These are phyloP conservation scores for Stentor roeselii DNA, from an alignment of 73 alveolate species.

Conservation along the genomic window DNA sequence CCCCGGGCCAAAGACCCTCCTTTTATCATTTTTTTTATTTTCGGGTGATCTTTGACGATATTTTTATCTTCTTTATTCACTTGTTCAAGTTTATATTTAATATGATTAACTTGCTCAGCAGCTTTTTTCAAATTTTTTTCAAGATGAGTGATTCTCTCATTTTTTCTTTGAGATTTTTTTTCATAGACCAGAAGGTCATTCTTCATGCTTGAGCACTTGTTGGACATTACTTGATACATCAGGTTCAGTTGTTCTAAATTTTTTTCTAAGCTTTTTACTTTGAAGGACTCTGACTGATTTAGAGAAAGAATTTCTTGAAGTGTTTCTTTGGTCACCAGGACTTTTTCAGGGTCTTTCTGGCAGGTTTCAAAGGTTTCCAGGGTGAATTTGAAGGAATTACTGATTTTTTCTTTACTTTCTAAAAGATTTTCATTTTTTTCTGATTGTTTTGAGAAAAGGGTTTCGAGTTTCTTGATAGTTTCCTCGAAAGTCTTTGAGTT, in stretches of 20 bases:
- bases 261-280: neutral
- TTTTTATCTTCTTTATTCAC: neutral
- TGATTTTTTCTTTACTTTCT: too few relatives aligned
- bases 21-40: neutral
- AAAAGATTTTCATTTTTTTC: neutral
- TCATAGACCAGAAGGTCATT: neutral
- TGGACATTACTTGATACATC: neutral
- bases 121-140: neutral
- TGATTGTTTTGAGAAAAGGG: neutral
- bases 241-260: neutral
- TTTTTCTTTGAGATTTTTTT: neutral
- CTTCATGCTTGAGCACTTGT: neutral
- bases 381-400: neutral
- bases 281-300: too few relatives aligned
- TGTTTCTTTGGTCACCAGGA: neutral
- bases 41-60: neutral
- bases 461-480: too few relatives aligned
- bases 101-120: neutral
- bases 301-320: neutral
- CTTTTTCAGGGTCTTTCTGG: neutral
- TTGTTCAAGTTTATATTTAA: neutral
- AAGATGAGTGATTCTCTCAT: neutral
- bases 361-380: neutral
- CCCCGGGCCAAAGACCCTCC: neutral
- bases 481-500: too few relatives aligned